Evolutionary conservation across 352 stramenopile genomes (phyloP).

Genomic region (Phytophthora pinifolia): DNA sequence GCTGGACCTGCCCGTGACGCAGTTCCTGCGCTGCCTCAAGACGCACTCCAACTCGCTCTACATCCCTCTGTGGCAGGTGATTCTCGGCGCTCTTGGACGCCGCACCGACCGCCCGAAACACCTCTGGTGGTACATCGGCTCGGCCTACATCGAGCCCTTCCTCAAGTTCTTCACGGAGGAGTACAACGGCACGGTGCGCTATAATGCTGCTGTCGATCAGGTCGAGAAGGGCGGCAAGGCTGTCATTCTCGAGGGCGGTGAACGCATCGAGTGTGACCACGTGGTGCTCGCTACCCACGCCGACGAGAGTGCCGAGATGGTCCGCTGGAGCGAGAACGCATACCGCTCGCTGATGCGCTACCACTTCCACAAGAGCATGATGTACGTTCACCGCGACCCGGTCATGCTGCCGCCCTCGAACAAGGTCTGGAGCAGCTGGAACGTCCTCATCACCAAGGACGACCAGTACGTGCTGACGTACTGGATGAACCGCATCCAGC

Average conservation of each 20-base stretch:
- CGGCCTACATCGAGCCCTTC: constrained; percentile 82
- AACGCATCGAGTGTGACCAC: constrained; percentile 84
- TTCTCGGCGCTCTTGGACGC: constrained; percentile 69
- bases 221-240: constrained; percentile 82
- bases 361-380: constrained; percentile 88
- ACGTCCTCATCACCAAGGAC: constrained; percentile 83
- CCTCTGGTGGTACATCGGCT: constrained; percentile 86
- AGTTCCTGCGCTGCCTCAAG: constrained; percentile 88
- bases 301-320: constrained; percentile 73
- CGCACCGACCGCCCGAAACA: constrained; percentile 82
- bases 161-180: constrained; percentile 85
- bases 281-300: constrained; percentile 83
- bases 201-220: constrained; percentile 61
- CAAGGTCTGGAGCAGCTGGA: constrained; percentile 85
- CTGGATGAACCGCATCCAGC: constrained; percentile 91
- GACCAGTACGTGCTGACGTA: constrained; percentile 89
- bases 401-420: constrained; percentile 71
- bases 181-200: constrained; percentile 77
- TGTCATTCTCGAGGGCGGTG: constrained; percentile 65
- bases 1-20: constrained; percentile 75
- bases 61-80: constrained; percentile 85
- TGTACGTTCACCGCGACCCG: constrained; percentile 84
- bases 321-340: constrained; percentile 67
- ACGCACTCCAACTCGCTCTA: constrained; percentile 88
- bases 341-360: constrained; percentile 77